Evolutionary conservation across 2,329 filamentous ascomycete species (phyloP).

Genomic region (Cryphonectria nitschkei): DNA sequence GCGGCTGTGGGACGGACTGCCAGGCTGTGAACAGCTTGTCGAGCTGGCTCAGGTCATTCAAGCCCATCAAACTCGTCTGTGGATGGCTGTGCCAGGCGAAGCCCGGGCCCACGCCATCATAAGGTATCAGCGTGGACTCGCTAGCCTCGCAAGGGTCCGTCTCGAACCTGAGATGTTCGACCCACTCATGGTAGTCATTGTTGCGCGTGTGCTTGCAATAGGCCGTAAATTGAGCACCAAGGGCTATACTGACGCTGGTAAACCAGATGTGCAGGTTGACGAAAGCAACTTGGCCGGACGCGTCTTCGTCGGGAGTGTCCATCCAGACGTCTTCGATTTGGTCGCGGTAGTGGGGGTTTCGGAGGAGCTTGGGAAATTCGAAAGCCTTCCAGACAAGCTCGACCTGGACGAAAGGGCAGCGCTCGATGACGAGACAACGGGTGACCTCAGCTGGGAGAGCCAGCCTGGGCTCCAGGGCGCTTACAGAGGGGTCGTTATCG

Average conservation of each 20-base stretch:
- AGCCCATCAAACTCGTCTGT: neutral
- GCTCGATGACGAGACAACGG: slow-evolving; percentile 12
- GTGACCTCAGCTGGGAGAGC: neutral
- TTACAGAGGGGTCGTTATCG: neutral
- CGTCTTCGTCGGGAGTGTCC: neutral
- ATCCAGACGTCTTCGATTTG: slow-evolving; percentile 26
- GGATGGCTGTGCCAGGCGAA: slow-evolving; percentile 14
- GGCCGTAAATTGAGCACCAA: neutral
- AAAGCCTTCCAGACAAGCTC: slow-evolving; percentile 6
- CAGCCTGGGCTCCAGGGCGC: neutral
- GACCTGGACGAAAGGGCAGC: neutral
- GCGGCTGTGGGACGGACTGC: neutral
- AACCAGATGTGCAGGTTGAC: slow-evolving; percentile 23
- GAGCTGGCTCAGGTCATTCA: neutral
- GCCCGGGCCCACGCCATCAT: neutral
- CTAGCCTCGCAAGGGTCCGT: slow-evolving; percentile 16
- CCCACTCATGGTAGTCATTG: neutral
- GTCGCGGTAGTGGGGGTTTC: slow-evolving; percentile 7
- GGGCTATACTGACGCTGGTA: slow-evolving; percentile 9
- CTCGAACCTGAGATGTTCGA: slow-evolving; percentile 2
- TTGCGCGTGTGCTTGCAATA: neutral
- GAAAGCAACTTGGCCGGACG: neutral
- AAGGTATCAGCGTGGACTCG: neutral
- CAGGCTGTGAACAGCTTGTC: neutral
- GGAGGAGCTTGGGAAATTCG: neutral